phyloP scores from a whole-genome alignment of 192 early-diverging fungal genomes.

The Chytriomyces sp. region DNA sequence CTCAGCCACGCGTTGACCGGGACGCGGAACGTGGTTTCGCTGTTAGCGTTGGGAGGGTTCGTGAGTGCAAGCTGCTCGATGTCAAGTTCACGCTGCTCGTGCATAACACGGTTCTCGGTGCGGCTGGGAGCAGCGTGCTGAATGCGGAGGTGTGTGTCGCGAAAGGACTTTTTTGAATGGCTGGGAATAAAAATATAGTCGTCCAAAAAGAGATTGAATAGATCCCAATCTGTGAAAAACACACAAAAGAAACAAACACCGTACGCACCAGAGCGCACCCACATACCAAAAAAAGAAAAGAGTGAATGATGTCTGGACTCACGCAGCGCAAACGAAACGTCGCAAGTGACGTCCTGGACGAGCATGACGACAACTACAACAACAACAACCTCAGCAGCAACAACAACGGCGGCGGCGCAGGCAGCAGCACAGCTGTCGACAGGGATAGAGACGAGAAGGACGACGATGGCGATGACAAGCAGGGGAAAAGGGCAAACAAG shows the following conservation, averaged over 20 bases:
- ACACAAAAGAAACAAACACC: too few relatives aligned
- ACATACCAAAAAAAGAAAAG: neutral
- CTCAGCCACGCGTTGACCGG: conserved; percentile 93
- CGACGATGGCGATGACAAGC: conserved; percentile 41
- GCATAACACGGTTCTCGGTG: conserved; percentile 97
- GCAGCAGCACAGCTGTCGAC: neutral
- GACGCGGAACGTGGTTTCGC: conserved; percentile 82
- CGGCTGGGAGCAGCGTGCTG: conserved; percentile 90
- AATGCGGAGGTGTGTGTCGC: conserved; percentile 93
- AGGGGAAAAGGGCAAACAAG: conserved; percentile 45
- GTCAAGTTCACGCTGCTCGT: conserved; percentile 88
- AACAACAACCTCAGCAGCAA: neutral
- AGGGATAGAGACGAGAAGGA: conserved; percentile 11
- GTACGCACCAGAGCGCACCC: too few relatives aligned
- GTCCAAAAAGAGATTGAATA: too few relatives aligned
- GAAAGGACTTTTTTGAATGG: conserved; percentile 60
- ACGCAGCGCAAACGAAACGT: conserved; percentile 52
- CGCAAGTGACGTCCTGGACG: conserved; percentile 33
- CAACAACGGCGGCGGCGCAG: neutral
- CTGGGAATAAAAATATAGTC: too few relatives aligned
- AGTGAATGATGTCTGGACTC: conserved; percentile 33
- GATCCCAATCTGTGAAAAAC: too few relatives aligned
- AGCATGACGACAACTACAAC: conserved; percentile 5
- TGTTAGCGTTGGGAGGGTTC: conserved; percentile 91
- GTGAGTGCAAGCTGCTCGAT: conserved; percentile 85